Base-by-base conservation (phyloP, 2,329 filamentous ascomycete genomes). In the Penicillium sp. region DNA sequence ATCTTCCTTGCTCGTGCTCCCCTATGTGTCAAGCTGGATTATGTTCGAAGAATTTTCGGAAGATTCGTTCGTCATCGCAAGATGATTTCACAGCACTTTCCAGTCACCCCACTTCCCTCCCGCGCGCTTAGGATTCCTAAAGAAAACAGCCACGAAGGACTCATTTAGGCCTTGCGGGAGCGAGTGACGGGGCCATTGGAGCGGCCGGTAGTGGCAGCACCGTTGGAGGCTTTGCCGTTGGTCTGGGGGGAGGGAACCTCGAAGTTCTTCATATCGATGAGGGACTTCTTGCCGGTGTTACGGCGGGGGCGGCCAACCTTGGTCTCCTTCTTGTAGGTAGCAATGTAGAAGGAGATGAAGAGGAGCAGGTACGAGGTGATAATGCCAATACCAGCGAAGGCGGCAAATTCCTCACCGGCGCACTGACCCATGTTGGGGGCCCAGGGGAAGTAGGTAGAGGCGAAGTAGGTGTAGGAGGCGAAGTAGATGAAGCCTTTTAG, bases 331-430 rank as follows among this genome's bases (percentile, higher is more conserved):
- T 84, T 84, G 73, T 99, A 99, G 57, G 93, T 99, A 62, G 91
- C 91, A 65, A 95, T 83, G 83, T 97, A 99, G 86, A 99, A 99
- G 47, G 88, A 93, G 78, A 99, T 96, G 85, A 99, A 99, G 63
- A 99, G 89, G 59, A 97, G 83, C 54, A 99, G 85, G 84, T 97
- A 99, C 29, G 90, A 95, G 77, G 85, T 92, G 70, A 99, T 81
- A 67, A 96, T 95, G 62, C 82, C 89, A 65, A 96, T 95, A 65
- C 93, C 93, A 54, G 92, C 83, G 69, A 96, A 90, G 42, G 93
- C 93, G 45, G 93, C 93, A 68, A 96, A 97, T 76, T 97, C 94
- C 80, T 97, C 93, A 68, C 93, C 93, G 38, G 93, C 90, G 74
- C 93, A 99, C 65, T 86, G 80, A 73, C 93, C 93, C 58, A 81